Evolutionary conservation across 176 grass and related monocot species (phyloP), one percentile per base, ranked within the genome.

Genomic region (Guadua angustifolia): DNA sequence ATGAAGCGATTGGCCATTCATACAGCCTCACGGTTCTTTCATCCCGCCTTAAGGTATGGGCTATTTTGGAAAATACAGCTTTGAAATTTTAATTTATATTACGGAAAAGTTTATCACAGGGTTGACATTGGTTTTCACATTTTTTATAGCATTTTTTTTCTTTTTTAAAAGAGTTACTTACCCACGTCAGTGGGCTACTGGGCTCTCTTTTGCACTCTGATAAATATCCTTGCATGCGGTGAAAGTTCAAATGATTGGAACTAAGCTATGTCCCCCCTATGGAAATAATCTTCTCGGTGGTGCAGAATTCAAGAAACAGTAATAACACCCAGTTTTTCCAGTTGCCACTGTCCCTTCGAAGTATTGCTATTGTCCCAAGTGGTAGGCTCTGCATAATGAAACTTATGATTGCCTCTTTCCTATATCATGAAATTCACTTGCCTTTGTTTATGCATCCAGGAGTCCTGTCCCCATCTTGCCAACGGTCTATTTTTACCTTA

Each of bases 1-100:
- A 88, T 85, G 93, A 95, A 90, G 91, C 93, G 7, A 99, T 99
- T 90, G 91, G 82, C 52, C 96, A 91, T 87, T 95, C 96, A 42
- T 95, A 92, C 58, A 84, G 91, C 80, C 69, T 99, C 52, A 94
- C 89, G 7, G 87, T 94, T 87, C 77, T 99, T 92, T 89, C 91
- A 57, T 95, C 91, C 35, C 69, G 88, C 71, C 76, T 92, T 68
- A 94, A 95, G 91, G 96, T 95, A 68, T 24, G 49, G 9, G 38
- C 17, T 75, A 33, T 13, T 91, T 80, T 85, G 8, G 53, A 22
- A 57, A 59, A 74, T 57, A 21, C 43, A 40, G n/a, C 51, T 71
- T 51, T 64, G 17, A 33, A 44, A 11, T 85, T 49, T 80, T 21
- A 74, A 75, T 77, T 77, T 76, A 13, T 66, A 21, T 21, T 26